Evolutionary conservation across 228 moss, liverwort and hornwort species (phyloP), one percentile per base, ranked within the genome.

Genomic region (Sphagnum magellanicum): DNA sequence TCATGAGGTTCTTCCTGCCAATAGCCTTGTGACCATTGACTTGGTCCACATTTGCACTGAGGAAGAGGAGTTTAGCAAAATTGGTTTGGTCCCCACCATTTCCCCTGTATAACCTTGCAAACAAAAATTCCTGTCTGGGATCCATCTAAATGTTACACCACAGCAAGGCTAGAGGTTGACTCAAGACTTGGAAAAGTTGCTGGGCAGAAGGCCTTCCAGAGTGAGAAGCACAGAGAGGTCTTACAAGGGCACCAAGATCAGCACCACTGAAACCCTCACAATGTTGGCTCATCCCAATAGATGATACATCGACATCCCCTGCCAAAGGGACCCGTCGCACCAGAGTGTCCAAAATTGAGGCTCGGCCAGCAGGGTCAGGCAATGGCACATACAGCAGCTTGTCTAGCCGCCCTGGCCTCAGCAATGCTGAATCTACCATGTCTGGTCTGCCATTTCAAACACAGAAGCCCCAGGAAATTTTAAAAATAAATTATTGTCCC

Each of bases 261-360:
- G 97, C 97, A 58, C 97, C 97, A 77, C 97, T 97, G 71, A 93
- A 97, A 69, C 93, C 93, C 67, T 97, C 97, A 72, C 97, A 97
- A 70, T 67, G 82, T 15, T 71, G 78, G 73, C 89, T 86, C 71
- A 82, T 82, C 70, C 82, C 97, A 62, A 97, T 88, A 14, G 70
- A 77, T 65, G 72, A 61, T 48, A 85, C 88, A 79, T 97, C 82
- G 66, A 97, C 90, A 72, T 79, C 90, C 63, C 76, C 53, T 55
- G 71, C 84, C 67, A 97, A 50, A 10, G 97, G 93, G 61, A 90
- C 88, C 47, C 77, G 90, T 11, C 93, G 96, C 60, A 85, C 83
- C 63, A 97, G 73, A 9, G 97, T 92, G 9, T 80, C 87, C 84
- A 97, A 77, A 13, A 97, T 97, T 13, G 93, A 93, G 59, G 78